These are phyloP conservation scores for Fraxinus greggii DNA, from an alignment of 305 asterid species.

Conservation along the genomic window DNA sequence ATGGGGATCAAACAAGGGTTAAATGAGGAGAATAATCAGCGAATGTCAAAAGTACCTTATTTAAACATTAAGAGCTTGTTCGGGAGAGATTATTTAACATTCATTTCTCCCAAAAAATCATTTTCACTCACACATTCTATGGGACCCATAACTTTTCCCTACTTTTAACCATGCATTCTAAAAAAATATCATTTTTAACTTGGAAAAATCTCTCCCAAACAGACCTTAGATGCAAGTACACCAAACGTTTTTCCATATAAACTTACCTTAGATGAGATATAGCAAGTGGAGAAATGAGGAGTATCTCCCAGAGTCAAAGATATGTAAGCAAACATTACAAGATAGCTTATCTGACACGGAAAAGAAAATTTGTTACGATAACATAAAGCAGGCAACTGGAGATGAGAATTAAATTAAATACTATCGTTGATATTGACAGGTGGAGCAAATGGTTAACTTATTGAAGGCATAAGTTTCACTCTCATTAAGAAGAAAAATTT, in stretches of 20 bases:
- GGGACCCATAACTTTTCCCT: not conserved
- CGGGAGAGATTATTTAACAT: not conserved
- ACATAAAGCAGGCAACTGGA: not conserved
- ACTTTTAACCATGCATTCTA: not conserved
- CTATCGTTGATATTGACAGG: not conserved
- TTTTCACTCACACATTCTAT: not conserved
- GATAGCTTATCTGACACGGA: constrained; percentile 90
- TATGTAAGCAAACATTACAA: constrained; percentile 99
- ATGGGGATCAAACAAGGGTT: not conserved
- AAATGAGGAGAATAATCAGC: not conserved
- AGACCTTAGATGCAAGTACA: not conserved
- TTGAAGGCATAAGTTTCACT: not conserved
- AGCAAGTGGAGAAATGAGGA: constrained; percentile 71
- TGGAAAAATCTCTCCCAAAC: not conserved
- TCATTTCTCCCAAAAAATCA: not conserved
- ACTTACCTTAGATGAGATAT: constrained; percentile 92
- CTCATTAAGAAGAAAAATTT: not conserved
- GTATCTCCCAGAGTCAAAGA: constrained; percentile 93
- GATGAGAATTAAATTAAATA: not conserved
- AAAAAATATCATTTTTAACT: too few relatives aligned
- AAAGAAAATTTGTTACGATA: constrained; percentile 6
- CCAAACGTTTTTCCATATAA: not conserved
- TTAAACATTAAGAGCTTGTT: not conserved
- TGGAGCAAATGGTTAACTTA: not conserved
- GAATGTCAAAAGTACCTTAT: not conserved